Evolutionary conservation across 2,329 filamentous ascomycete species (phyloP), one percentile per base, ranked within the genome.

Genomic region (Fusarium sp.): DNA sequence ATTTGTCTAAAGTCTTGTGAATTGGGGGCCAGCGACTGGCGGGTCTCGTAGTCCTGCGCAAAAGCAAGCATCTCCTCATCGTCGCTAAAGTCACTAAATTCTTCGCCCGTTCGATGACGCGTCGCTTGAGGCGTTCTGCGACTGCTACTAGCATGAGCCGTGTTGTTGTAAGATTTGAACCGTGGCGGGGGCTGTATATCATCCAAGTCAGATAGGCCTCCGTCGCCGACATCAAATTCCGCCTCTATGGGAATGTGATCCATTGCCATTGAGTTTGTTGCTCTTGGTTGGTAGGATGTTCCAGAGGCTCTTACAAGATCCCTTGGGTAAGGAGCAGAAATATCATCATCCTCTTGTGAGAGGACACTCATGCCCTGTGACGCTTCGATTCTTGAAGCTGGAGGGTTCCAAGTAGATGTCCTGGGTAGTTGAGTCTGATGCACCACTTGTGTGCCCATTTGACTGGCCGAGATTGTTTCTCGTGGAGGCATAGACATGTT

Each of bases 11-110:
- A 64, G 5, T 62, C 67, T 45, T 72, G 64, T 6, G 74, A 72
- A 12, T 71, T 49, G n/a, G 55, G 63, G 32, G 55, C 72, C 59
- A 63, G 21, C 69, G 74, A 77, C 49, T 84, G 80, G 18, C 78
- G 79, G 64, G 78, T 78, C 66, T 87, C 86, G 40, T 85, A 82
- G 68, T 85, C 80, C 63, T 87, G 80, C 13, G 84, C 86, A 58
- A 86, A 80, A 28, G 84, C 85, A 30, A 87, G 77, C 81, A 88
- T 85, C 43, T 84, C 84, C 53, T 83, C 80, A 59, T 85, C 84
- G 45, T 86, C 83, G 59, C 82, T 83, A 57, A 85, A 85, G 55
- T 85, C 84, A 69, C 82, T 84, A 62, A 81, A 82, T 54, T 80
- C 76, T 50, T 81, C 78, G 32, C 71, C 71, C 25, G 68, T 59